Evolutionary conservation across 345 rosid genomes (phyloP), one percentile per base, ranked within the genome.

Genomic region (Chamaenerion angustifolium): DNA sequence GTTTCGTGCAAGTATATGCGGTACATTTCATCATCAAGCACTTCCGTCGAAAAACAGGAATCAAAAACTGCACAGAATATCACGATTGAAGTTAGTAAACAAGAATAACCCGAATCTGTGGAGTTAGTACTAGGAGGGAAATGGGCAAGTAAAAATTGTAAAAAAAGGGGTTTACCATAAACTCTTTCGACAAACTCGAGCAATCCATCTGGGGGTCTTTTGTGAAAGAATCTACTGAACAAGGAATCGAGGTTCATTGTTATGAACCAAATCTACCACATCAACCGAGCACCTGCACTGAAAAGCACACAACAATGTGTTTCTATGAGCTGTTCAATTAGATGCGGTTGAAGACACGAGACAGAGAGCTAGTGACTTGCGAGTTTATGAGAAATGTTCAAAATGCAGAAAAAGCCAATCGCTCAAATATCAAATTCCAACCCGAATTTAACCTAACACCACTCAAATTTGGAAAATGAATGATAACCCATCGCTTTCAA

Each of bases 111-210:
- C 2, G 6, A 25, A 13, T 16, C 11, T 3, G 8, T 31, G 7
- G 37, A 46, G 4, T 14, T 18, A 4, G 25, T 31, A 2, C 1
- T 27, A 35, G 54, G 46, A 43, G 41, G 8, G 13, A 51, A 52
- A 52, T 40, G 50, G 27, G 17, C 0, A 21, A 45, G 40, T 45
- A 48, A 43, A 41, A n/a, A n/a, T 2, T 42, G 40, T 45, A 48
- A 43, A 17, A 43, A 10, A 42, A 51, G 4, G 17, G 17, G 4
- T 17, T 58, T 74, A 92, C 98, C 98, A 40, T 86, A 92, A 63
- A 87, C 95, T 77, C 98, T 80, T 18, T 92, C 98, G 45, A 84
- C 87, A 62, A 92, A 78, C 61, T 86, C 96, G 66, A 92, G 95
- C 71, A 92, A 71, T 1, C 98, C 98, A 76, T 92, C 95, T 10